Conservation (phyloP, 2,329 filamentous ascomycete species). For the Colletotrichum phormii region DNA sequence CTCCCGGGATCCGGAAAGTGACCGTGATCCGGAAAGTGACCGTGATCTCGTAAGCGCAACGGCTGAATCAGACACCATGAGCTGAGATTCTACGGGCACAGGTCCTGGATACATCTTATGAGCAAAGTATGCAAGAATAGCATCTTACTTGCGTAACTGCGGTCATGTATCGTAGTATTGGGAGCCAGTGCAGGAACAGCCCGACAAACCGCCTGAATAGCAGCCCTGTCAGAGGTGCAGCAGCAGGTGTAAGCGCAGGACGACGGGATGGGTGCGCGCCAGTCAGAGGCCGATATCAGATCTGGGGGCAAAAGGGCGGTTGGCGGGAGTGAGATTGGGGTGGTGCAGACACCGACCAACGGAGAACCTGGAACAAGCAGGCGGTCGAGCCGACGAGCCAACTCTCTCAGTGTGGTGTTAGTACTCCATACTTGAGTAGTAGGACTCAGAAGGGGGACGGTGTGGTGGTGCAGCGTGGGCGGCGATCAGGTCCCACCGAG, state of each 20-base stretch:
- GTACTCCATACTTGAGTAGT: no score
- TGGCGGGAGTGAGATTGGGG: slow-evolving; percentile 24
- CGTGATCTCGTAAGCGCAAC: slow-evolving; percentile 21
- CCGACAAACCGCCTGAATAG: not conserved
- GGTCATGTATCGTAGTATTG: not conserved
- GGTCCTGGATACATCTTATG: not conserved
- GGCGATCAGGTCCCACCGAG: slow-evolving; percentile 36
- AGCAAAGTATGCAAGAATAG: not conserved
- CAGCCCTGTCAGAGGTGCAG: slow-evolving; percentile 22
- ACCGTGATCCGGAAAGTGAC: not conserved
- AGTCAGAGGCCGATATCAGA: slow-evolving; percentile 16
- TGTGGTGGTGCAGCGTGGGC: slow-evolving; percentile 12
- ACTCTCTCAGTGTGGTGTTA: not conserved
- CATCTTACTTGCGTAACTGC: not conserved
- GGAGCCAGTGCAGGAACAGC: slow-evolving; percentile 33
- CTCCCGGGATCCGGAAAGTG: not conserved
- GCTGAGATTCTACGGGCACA: slow-evolving; percentile 1
- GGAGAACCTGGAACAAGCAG: not conserved
- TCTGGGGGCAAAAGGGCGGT: not conserved
- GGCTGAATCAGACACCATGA: not conserved
- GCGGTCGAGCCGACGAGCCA: not conserved
- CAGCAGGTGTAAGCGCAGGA: slow-evolving; percentile 13
- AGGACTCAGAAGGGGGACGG: not conserved
- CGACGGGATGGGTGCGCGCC: slow-evolving; percentile 9
- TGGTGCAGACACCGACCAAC: not conserved